These are phyloP conservation scores for Phyllosticta paracitricarpa DNA, from an alignment of 2,329 filamentous ascomycete genomes.

Conservation along the genomic window DNA sequence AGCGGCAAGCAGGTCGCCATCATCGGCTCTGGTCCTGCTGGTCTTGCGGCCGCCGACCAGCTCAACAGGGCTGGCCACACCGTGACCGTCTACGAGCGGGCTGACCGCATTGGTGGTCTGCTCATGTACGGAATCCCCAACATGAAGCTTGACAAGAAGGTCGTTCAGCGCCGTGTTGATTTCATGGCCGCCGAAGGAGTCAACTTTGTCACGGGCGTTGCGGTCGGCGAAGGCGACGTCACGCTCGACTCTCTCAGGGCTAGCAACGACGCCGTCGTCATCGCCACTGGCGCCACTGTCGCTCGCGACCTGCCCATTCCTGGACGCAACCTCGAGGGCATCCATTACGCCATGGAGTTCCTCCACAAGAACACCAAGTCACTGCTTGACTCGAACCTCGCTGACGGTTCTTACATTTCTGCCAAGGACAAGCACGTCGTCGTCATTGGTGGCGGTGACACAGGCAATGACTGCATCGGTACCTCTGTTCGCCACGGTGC, in stretches of 20 bases:
- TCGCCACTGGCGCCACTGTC: constrained; percentile 87
- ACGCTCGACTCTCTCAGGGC: constrained; percentile 63
- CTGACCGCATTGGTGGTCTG: constrained; percentile 80
- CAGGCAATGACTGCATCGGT: constrained; percentile 95
- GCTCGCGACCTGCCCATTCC: constrained; percentile 87
- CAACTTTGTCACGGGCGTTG: constrained; percentile 66
- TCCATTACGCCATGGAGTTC: constrained; percentile 97
- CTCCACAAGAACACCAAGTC: constrained; percentile 97
- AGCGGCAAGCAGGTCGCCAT: constrained; percentile 83
- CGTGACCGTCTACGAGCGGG: constrained; percentile 86
- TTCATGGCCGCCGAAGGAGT: constrained; percentile 89
- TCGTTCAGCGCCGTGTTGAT: constrained; percentile 89
- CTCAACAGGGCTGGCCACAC: constrained; percentile 84
- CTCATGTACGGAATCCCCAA: constrained; percentile 99
- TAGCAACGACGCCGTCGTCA: constrained; percentile 72
- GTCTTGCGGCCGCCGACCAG: constrained; percentile 84
- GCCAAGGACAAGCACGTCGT: constrained; percentile 94
- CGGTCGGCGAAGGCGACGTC: constrained; percentile 63
- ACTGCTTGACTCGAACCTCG: constrained; percentile 79
- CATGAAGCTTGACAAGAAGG: constrained; percentile 98
- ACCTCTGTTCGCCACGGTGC: constrained; percentile 92
- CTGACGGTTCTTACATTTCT: constrained; percentile 78
- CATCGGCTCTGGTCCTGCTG: constrained; percentile 85
- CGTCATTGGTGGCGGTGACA: constrained; percentile 95
- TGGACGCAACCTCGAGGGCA: constrained; percentile 75